Evolutionary conservation across 805 yeast species (phyloP), one percentile per base, ranked within the genome.

Genomic region (Pichia eremophila): DNA sequence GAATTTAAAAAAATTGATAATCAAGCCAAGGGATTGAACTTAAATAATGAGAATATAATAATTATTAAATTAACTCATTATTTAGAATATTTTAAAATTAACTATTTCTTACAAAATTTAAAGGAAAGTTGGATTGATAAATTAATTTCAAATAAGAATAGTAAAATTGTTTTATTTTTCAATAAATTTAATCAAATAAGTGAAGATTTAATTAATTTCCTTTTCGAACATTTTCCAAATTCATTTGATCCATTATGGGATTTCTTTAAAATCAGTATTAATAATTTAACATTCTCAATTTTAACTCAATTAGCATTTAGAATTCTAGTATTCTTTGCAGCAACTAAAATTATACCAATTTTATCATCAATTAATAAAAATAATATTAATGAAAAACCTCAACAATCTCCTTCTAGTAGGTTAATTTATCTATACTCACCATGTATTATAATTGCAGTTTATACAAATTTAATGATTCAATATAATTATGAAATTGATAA

Each of bases 381-480:
- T 17, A 11, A 39, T 47, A 14, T 45, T 36, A 48, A 36, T 18
- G 22, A 36, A 9, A 11, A 9, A 9, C 11, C 19, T 18, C 15
- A 36, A 8, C 37, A 46, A 48, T 63, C 64, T 10, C 57, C 60
- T 4, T 53, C 68, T 25, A 75, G 81, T 66, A 70, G 72, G 50
- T 63, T 86, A 53, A 74, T 89, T 31, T 89, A 90, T 61, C 81
- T 95, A 34, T 91, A 86, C 64, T 85, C 96, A 36, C 98, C 98
- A 2, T 87, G 96, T 65, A 81, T 93, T 49, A 80, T 93, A 38
- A 89, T 93, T 49, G 96, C 96, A 0, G 95, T 93, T 50, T 93
- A 93, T 67, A 88, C 98, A 2, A 96, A 93, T 63, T 69, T 93
- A 56, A 84, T 91, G 77, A 77, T 93, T 73, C 95, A 87, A 69